phyloP scores from a whole-genome alignment of 108 stramenopile species.

The Nitzschia putrida region DNA sequence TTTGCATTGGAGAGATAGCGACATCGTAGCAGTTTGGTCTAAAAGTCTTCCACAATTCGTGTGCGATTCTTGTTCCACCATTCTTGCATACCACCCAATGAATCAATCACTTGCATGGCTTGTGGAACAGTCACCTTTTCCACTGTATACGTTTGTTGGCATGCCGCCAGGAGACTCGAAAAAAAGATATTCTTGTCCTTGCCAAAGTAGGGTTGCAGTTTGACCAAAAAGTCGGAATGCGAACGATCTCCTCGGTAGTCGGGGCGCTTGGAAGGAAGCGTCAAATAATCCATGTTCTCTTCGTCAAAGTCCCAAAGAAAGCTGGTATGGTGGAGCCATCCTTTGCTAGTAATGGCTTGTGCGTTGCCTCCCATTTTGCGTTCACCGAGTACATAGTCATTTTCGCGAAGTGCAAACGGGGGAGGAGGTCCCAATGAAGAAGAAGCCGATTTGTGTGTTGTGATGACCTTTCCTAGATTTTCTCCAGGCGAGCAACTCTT shows the following conservation, averaged over 20 bases:
- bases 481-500: constrained; percentile 53
- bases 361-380: constrained; percentile 96
- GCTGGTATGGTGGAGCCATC: constrained; percentile 94
- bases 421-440: constrained; percentile 10
- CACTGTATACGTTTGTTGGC: constrained; percentile 31
- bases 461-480: constrained; percentile 25
- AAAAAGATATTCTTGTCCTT: constrained; percentile 45
- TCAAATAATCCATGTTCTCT: constrained; percentile 77
- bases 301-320: constrained; percentile 89
- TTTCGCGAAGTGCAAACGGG: constrained; percentile 66
- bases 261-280: constrained; percentile 86
- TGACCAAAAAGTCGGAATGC: constrained; percentile 83
- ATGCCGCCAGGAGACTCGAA: constrained; percentile 35
- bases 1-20: too few relatives aligned
- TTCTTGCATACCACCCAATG: constrained; percentile 56
- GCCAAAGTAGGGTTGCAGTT: constrained; percentile 62
- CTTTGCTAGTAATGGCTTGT: constrained; percentile 80
- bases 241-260: constrained; percentile 85
- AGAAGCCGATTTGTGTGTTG: not conserved
- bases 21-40: not conserved
- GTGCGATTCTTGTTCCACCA: constrained; percentile 69
- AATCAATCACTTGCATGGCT: constrained; percentile 51
- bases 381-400: constrained; percentile 88
- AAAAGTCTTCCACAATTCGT: constrained; percentile 38
- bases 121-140: constrained; percentile 43